Conservation (phyloP, 768 basidiomycete species). For the Tulasnella sp. region DNA sequence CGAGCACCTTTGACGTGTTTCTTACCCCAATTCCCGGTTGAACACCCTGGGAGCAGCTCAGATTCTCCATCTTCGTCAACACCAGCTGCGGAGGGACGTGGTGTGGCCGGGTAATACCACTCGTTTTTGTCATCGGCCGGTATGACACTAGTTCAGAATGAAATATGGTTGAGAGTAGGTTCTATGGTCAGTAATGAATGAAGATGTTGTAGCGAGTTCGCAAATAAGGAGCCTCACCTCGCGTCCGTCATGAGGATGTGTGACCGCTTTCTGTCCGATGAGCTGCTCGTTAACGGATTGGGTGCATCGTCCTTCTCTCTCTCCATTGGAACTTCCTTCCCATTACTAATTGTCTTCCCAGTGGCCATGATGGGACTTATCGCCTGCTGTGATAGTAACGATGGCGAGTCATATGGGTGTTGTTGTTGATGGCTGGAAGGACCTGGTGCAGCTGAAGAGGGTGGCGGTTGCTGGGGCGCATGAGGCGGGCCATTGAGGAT, state of each 20-base stretch:
- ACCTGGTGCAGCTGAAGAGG: background rate
- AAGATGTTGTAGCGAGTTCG: background rate
- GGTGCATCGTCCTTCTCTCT: background rate
- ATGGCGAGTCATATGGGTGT: background rate
- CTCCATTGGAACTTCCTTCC: background rate
- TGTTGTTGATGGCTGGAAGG: background rate
- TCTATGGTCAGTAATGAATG: background rate
- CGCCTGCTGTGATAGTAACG: background rate
- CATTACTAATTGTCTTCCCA: background rate
- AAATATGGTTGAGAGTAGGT: background rate
- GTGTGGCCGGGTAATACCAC: constrained; percentile 65
- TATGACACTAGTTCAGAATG: constrained; percentile 5
- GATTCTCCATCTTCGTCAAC: constrained; percentile 11
- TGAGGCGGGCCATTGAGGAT: background rate
- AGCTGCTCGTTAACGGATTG: background rate
- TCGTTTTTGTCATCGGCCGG: constrained; percentile 55
- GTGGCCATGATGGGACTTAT: background rate
- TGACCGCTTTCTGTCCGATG: constrained; percentile 7
- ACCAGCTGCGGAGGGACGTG: background rate
- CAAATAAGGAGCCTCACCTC: background rate
- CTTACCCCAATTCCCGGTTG: constrained; percentile 70
- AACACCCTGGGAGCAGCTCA: constrained; percentile 23
- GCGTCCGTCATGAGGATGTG: constrained; percentile 6
- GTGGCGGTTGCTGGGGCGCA: constrained; percentile 1
- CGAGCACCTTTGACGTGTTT: constrained; percentile 64